Evolutionary conservation across 1,284 basidiomycete species (phyloP).

Genomic region (Apiotrichum sp.): DNA sequence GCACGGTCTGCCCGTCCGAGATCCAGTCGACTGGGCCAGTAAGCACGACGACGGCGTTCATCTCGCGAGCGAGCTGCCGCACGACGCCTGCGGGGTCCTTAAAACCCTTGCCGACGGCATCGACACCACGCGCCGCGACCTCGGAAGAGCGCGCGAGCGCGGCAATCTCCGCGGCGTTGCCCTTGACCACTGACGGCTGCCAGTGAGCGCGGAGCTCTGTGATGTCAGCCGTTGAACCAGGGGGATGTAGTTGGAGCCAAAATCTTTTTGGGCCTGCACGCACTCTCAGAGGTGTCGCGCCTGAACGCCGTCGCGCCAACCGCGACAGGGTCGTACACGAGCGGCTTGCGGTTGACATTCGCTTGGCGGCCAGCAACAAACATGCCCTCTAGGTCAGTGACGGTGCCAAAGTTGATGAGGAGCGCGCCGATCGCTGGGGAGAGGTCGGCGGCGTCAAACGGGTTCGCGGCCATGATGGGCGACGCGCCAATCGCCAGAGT

Average conservation of each 20-base stretch:
- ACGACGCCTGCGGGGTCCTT: constrained; percentile 68
- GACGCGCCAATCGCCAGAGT: constrained; percentile 83
- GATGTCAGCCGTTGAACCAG: constrained; percentile 1
- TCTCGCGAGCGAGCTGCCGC: constrained; percentile 61
- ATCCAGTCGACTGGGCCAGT: constrained; percentile 81
- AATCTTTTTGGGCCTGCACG: constrained; percentile 10
- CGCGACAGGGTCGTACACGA: constrained; percentile 87
- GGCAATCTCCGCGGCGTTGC: constrained; percentile 86
- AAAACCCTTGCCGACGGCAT: constrained; percentile 72
- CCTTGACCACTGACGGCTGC: constrained; percentile 90
- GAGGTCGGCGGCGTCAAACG: constrained; percentile 76
- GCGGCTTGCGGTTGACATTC: constrained; percentile 67
- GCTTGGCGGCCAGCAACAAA: constrained; percentile 66
- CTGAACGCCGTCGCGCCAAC: constrained; percentile 77
- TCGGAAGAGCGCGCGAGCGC: constrained; percentile 68
- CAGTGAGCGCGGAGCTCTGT: constrained; percentile 70
- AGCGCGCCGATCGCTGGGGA: constrained; percentile 62
- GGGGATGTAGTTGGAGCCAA: not conserved
- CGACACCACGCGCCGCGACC: constrained; percentile 79
- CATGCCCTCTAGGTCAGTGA: constrained; percentile 69
- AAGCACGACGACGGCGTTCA: constrained; percentile 79
- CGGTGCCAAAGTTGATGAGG: constrained; percentile 86
- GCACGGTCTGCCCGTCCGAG: constrained; percentile 68
- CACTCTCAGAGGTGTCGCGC: constrained; percentile 52
- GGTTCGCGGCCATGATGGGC: constrained; percentile 87